phyloP scores from a whole-genome alignment of 441 rosid genomes.

The Erodium moschatum region DNA sequence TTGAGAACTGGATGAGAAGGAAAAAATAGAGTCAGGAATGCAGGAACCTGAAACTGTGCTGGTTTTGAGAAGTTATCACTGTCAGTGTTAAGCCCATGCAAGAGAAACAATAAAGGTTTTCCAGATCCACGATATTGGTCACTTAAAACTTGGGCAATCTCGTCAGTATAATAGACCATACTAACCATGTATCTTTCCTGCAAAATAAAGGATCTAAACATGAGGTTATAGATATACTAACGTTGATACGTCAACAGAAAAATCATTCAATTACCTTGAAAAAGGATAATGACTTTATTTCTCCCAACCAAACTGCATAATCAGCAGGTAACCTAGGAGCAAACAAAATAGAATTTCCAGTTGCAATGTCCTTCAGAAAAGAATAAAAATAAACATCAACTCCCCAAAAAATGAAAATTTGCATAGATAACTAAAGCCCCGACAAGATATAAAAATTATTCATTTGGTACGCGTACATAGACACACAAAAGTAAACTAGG shows the following conservation, averaged over 20 bases:
- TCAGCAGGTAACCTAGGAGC: constrained; percentile 70
- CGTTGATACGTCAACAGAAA: constrained; percentile 6
- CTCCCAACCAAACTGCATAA: constrained; percentile 91
- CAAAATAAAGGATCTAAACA: constrained; percentile 21
- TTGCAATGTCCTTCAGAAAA: constrained; percentile 56
- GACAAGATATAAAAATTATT: neutral
- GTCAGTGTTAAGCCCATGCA: constrained; percentile 83
- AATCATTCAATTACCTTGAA: constrained; percentile 44
- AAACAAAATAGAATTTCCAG: constrained; percentile 69
- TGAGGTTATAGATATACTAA: constrained; percentile 8
- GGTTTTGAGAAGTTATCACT: constrained; percentile 72
- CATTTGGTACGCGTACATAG: neutral
- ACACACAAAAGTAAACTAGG: neutral
- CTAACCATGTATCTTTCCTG: constrained; percentile 69
- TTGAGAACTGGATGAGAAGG: neutral
- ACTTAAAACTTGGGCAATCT: constrained; percentile 44
- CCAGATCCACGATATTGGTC: constrained; percentile 45
- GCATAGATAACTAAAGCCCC: constrained; percentile 3
- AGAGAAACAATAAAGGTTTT: constrained; percentile 58
- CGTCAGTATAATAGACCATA: constrained; percentile 59
- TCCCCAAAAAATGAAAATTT: neutral
- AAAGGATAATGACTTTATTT: constrained; percentile 54
- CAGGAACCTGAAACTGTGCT: constrained; percentile 63
- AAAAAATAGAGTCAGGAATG: neutral
- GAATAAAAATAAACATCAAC: constrained; percentile 1